Evolutionary conservation across 345 rosid species (phyloP).

Genomic region (Arabidopsis thaliana): DNA sequence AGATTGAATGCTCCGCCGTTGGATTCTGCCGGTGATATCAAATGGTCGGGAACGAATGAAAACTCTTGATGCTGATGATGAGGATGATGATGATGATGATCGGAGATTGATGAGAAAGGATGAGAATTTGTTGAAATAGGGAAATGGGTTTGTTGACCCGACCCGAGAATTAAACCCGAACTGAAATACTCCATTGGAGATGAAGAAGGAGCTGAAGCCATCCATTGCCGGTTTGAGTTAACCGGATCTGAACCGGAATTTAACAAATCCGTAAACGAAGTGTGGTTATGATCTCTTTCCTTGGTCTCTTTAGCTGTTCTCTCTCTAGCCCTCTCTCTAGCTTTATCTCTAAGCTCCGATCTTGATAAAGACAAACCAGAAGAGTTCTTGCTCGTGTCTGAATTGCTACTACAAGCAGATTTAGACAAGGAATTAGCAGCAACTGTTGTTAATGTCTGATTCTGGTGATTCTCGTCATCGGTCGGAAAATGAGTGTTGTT

Average conservation of each 20-base stretch:
- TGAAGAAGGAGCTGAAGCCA: constrained; percentile 41
- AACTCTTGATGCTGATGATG: constrained; percentile 60
- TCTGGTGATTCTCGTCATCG: constrained; percentile 70
- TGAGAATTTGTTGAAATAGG: constrained; percentile 55
- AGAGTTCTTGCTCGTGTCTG: constrained; percentile 93
- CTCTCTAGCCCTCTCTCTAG: constrained; percentile 82
- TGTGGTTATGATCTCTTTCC: constrained; percentile 56
- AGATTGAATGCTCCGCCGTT: constrained; percentile 69
- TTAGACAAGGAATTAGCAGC: constrained; percentile 58
- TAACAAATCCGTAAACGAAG: constrained; percentile 85
- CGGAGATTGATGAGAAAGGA: constrained; percentile 44
- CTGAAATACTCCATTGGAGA: constrained; percentile 69
- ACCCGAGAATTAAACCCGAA: constrained; percentile 56
- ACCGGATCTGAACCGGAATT: constrained; percentile 64
- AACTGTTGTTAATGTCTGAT: constrained; percentile 47
- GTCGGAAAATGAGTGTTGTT: constrained; percentile 60
- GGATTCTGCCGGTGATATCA: constrained; percentile 61
- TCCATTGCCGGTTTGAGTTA: constrained; percentile 59
- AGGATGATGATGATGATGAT: constrained; percentile 47
- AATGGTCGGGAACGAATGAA: constrained; percentile 77
- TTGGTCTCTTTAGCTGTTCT: constrained; percentile 87
- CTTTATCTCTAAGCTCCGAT: constrained; percentile 74
- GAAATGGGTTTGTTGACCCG: constrained; percentile 45
- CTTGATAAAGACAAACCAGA: constrained; percentile 74
- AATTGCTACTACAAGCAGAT: constrained; percentile 94